Evolutionary conservation across 2,329 filamentous ascomycete species (phyloP).

Genomic region (Cercospora sojina): DNA sequence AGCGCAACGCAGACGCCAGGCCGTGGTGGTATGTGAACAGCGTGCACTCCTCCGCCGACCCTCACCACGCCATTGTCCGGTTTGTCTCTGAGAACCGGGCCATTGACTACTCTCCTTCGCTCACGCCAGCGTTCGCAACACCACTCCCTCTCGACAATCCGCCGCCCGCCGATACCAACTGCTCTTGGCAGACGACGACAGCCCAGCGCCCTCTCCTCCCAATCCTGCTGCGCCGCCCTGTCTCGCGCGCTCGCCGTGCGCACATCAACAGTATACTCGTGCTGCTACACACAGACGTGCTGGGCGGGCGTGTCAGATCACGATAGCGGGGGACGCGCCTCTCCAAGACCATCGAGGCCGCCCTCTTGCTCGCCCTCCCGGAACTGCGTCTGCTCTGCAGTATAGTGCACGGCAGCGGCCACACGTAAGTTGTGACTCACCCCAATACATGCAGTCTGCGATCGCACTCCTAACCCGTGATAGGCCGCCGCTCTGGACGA

Average conservation of each 20-base stretch:
- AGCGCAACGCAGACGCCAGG: constrained; percentile 1
- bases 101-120: not conserved
- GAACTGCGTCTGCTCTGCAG: not conserved
- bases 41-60: not conserved
- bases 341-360: not conserved
- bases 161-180: not conserved
- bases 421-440: constrained; percentile 23
- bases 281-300: not conserved
- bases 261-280: not conserved
- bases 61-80: not conserved
- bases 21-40: not conserved
- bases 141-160: not conserved
- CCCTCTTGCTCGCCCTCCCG: not conserved
- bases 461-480: constrained; percentile 17
- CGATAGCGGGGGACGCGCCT: not conserved
- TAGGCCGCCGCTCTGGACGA: constrained; percentile 20
- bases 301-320: not conserved
- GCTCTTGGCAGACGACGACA: not conserved
- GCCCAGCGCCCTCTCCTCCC: not conserved
- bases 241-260: not conserved
- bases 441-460: constrained; percentile 13
- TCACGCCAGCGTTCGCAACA: not conserved
- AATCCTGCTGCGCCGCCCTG: not conserved
- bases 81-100: not conserved
- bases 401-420: not conserved